Percentiles rank a stretch among this genome's conserved stretches.
phyloP scores from a whole-genome alignment of 2,329 filamentous ascomycete species.

The Cryphonectria radicalis region DNA sequence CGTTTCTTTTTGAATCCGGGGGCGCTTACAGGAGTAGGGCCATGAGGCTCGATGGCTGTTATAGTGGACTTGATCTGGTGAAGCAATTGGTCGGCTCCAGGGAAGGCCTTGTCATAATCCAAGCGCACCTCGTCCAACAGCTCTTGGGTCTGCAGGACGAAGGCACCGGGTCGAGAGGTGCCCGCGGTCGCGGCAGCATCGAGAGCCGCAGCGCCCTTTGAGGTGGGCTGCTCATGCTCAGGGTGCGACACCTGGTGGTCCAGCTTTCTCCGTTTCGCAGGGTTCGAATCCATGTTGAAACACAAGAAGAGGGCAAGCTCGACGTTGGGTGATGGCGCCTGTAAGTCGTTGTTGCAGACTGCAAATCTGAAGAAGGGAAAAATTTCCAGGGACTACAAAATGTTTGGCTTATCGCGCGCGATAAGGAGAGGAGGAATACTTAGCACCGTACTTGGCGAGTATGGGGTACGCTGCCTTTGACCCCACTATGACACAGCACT shows the following conservation, averaged over 20 bases:
- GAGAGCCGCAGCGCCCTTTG: conserved; percentile 31
- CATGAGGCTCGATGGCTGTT: conserved; percentile 55
- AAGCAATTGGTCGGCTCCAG: conserved; percentile 53
- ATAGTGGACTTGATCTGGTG: conserved; percentile 57
- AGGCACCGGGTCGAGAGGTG: conserved; percentile 51
- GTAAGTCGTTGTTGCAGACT: background rate
- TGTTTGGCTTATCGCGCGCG: conserved; percentile 16
- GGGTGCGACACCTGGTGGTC: conserved; percentile 32
- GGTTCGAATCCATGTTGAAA: conserved; percentile 38
- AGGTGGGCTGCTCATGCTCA: conserved; percentile 2
- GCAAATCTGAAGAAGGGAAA: background rate
- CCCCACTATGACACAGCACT: conserved; percentile 17
- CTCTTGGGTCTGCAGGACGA: conserved; percentile 64
- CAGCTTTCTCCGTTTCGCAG: conserved; percentile 42
- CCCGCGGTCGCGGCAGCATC: conserved; percentile 38
- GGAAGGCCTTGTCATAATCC: conserved; percentile 54
- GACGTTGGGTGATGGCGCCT: background rate
- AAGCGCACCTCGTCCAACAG: conserved; percentile 58
- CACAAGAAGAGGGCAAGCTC: background rate
- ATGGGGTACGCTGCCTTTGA: background rate
- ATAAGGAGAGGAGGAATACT: conserved; percentile 1
- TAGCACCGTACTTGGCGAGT: background rate
- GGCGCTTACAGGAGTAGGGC: conserved; percentile 52
- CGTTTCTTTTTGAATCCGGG: background rate
- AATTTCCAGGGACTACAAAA: conserved; percentile 8